phyloP scores from a whole-genome alignment of 768 basidiomycete genomes.

The Leccinum arenicola region DNA sequence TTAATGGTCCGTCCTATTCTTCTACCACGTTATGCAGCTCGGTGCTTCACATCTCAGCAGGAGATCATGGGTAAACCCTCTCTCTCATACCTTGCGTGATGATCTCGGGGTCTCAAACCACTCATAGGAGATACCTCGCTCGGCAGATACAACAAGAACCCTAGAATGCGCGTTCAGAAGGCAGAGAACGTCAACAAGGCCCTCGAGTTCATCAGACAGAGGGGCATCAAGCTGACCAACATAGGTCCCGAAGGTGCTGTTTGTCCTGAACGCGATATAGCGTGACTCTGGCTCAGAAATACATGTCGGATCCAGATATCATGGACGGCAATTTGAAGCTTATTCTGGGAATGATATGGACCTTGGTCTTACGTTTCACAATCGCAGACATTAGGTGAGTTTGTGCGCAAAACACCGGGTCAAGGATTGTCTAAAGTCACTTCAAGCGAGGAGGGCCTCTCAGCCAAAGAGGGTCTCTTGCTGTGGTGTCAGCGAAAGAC shows the following conservation, averaged over 20 bases:
- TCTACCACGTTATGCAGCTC: background rate
- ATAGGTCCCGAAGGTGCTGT: constrained; percentile 89
- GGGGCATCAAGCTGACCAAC: constrained; percentile 95
- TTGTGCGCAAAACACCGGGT: constrained; percentile 7
- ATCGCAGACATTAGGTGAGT: constrained; percentile 96
- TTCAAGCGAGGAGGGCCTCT: constrained; percentile 92
- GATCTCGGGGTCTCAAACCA: constrained; percentile 7
- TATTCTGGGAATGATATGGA: constrained; percentile 99
- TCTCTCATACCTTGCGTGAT: constrained; percentile 1
- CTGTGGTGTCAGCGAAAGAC: constrained; percentile 99
- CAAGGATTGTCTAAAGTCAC: constrained; percentile 8
- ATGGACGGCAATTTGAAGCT: constrained; percentile 99
- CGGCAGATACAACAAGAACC: constrained; percentile 89
- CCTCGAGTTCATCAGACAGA: constrained; percentile 88
- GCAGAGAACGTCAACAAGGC: constrained; percentile 99
- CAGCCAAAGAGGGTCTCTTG: constrained; percentile 94
- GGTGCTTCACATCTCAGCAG: constrained; percentile 39
- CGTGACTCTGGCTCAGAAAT: constrained; percentile 3
- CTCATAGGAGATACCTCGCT: constrained; percentile 79
- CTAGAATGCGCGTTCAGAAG: constrained; percentile 91
- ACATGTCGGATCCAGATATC: constrained; percentile 61
- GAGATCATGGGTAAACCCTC: constrained; percentile 86
- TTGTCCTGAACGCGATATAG: background rate
- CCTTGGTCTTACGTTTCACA: constrained; percentile 92
- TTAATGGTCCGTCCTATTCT: constrained; percentile 62